Evolutionary conservation across 2,329 filamentous ascomycete genomes (phyloP).

Genomic region (Talaromyces sp.): DNA sequence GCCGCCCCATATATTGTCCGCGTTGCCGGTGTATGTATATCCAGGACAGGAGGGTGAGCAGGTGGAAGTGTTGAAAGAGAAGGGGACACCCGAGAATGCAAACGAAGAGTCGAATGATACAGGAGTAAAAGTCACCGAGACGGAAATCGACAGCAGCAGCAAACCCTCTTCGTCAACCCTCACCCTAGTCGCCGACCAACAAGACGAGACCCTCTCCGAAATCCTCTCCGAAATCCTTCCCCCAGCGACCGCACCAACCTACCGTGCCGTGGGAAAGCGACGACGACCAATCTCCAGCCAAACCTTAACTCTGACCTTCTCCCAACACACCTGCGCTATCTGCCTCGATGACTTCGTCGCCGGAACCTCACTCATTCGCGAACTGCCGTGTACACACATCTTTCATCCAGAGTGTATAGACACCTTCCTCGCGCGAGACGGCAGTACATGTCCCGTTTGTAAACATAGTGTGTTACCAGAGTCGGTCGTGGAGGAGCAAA

Average conservation of each 20-base stretch:
- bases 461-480: slow-evolving; percentile 75
- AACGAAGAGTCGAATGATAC: not conserved
- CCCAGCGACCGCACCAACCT: not conserved
- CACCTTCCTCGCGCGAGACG: slow-evolving; percentile 71
- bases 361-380: slow-evolving; percentile 68
- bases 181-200: not conserved
- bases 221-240: slow-evolving; percentile 16
- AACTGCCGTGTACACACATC: slow-evolving; percentile 86
- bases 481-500: slow-evolving; percentile 61
- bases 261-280: not conserved
- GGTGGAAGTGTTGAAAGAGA: not conserved
- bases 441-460: slow-evolving; percentile 86
- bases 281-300: slow-evolving; percentile 19
- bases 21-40: slow-evolving; percentile 77
- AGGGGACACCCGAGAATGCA: not conserved
- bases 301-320: slow-evolving; percentile 43
- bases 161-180: not conserved
- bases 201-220: slow-evolving; percentile 13
- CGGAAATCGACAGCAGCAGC: not conserved
- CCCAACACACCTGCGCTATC: slow-evolving; percentile 83
- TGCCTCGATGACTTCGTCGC: slow-evolving; percentile 76
- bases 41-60: slow-evolving; percentile 25
- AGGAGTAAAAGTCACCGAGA: not conserved
- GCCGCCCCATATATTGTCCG: slow-evolving; percentile 65
- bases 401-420: slow-evolving; percentile 93